Evolutionary conservation across 1,284 basidiomycete genomes (phyloP), one percentile per base, ranked within the genome.

Genomic region (Wallemia ichthyophaga): DNA sequence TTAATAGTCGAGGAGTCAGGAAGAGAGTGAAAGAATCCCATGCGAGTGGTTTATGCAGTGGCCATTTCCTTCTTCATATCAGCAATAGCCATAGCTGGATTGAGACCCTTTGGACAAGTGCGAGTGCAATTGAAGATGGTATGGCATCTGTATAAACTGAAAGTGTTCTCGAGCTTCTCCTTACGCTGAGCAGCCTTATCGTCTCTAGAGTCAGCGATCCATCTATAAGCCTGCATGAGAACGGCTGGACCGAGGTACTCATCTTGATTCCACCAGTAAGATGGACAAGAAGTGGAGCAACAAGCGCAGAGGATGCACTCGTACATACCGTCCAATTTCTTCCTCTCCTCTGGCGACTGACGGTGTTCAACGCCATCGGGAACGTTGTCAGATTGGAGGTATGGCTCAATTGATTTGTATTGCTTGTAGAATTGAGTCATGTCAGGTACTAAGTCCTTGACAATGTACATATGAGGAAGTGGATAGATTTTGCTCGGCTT

Each of bases 261-360:
- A 69, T 98, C 89, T 74, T 92, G 86, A 74, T 96, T 96, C 92
- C 92, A 96, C 92, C 92, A 96, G 74, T 96, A 95, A 61, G 77
- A 80, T 1, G 87, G 88, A 77, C 91, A 96, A 58, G 83, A 87
- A 0, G 91, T 96, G 56, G 87, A 89, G 75, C 92, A 96, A 73
- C 91, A 92, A 0, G 88, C 88, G 67, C 85, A 88, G 59, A 88
- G 77, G 63, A 88, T 87, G 70, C 86, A 89, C 72, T 96, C 92
- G 74, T 96, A 98, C 74, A 96, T 77, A 60, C 92, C 92, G 67
- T 98, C 92, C 24, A 98, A 80, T 72, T 94, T 95, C 74, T 81
- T 81, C 67, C 92, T 80, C 70, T 98, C 89, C 68, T 89, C 89
- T 56, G 73, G 80, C 24, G 83, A 83, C 73, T 98, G 92, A 61